phyloP scores from a whole-genome alignment of 495 filamentous ascomycete species.

The Neurospora sp. region DNA sequence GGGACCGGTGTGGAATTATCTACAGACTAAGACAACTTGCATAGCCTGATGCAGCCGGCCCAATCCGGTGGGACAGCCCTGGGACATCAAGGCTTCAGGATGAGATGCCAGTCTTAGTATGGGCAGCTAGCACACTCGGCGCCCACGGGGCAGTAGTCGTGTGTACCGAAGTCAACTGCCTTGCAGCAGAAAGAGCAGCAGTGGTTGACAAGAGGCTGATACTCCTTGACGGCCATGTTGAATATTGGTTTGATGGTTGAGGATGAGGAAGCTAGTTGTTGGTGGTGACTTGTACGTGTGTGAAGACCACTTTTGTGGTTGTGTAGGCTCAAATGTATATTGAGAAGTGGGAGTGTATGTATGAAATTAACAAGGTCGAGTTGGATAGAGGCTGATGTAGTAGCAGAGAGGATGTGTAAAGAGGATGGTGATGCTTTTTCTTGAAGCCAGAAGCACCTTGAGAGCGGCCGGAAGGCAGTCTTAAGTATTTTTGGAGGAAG shows the following conservation, averaged over 20 bases:
- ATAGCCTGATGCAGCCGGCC: conserved; percentile 14
- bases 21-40: background rate
- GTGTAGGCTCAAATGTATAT: background rate
- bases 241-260: background rate
- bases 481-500: background rate
- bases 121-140: conserved; percentile 35
- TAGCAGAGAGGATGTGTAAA: background rate
- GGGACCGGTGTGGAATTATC: background rate
- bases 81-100: background rate
- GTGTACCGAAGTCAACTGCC: conserved; percentile 41
- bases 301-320: background rate
- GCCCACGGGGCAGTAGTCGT: conserved; percentile 38
- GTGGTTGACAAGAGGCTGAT: conserved; percentile 35
- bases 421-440: conserved; percentile 9
- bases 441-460: background rate
- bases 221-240: conserved; percentile 37
- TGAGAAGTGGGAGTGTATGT: background rate
- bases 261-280: background rate
- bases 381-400: background rate
- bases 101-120: conserved; percentile 20
- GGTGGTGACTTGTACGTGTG: background rate
- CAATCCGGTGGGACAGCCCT: conserved; percentile 12
- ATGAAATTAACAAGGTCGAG: background rate
- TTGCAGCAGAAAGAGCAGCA: conserved; percentile 46
- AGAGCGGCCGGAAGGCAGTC: background rate